Conservation (phyloP, 208 protist species). For the Phytomonas francai region DNA sequence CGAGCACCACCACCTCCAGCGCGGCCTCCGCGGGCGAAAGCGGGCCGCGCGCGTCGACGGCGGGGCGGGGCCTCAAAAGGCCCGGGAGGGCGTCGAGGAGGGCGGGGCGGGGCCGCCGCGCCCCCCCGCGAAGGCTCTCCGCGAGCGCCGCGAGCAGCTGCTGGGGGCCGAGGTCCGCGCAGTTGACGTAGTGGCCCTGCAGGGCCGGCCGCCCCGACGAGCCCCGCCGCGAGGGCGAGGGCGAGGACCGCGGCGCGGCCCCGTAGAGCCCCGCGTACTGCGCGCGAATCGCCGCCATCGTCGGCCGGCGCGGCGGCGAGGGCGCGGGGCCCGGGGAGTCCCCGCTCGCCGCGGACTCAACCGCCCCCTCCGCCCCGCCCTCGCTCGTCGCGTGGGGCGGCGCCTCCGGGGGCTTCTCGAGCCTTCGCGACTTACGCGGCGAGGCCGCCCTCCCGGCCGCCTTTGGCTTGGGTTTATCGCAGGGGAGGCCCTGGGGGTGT, state of each 20-base stretch:
- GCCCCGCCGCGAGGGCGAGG: not conserved
- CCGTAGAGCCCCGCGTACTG: conserved; percentile 27
- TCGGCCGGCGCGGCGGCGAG: too few species aligned
- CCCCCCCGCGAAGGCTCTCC: conserved; percentile 28
- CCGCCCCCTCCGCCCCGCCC: too few species aligned
- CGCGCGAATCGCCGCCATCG: too few species aligned
- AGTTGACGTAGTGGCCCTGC: conserved; percentile 78
- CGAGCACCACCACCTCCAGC: conserved; percentile 64
- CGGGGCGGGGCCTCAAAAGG: conserved; percentile 13
- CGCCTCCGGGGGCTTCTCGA: not conserved
- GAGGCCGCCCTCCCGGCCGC: not conserved
- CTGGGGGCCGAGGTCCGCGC: conserved; percentile 46
- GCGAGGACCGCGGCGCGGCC: not conserved
- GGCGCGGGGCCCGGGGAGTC: too few species aligned
- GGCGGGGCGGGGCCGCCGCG: conserved; percentile 23
- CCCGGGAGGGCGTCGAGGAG: conserved; percentile 22
- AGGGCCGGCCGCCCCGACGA: conserved; percentile 15
- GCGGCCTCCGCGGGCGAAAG: not conserved
- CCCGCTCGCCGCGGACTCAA: too few species aligned
- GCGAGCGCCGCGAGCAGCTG: conserved; percentile 36
- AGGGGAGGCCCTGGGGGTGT: conserved; percentile 38
- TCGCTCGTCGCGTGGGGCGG: too few species aligned
- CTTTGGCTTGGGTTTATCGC: conserved; percentile 21
- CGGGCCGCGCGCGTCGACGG: not conserved
- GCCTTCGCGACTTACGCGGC: not conserved